These are phyloP conservation scores for Venturiaceae sp. DNA, from an alignment of 2,329 filamentous ascomycete genomes.

Conservation along the genomic window DNA sequence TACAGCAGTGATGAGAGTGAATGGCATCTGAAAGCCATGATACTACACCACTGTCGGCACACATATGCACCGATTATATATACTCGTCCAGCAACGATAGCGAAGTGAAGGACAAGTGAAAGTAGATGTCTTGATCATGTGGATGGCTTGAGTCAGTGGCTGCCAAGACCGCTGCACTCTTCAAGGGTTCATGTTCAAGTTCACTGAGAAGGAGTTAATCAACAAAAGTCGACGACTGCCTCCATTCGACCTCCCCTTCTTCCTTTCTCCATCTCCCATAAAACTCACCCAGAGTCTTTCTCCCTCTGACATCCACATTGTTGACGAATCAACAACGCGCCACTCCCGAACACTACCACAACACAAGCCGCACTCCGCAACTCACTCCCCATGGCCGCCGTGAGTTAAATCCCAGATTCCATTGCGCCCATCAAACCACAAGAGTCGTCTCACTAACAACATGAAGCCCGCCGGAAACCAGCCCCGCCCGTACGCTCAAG, in stretches of 20 bases:
- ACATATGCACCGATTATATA: no score
- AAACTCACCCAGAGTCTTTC: not conserved
- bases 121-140: not conserved
- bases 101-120: not conserved
- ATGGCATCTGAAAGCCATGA: no score
- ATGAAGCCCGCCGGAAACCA: conserved; percentile 39
- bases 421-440: not conserved
- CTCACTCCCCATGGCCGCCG: not conserved
- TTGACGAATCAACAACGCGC: not conserved
- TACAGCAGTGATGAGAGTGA: not conserved
- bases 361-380: not conserved
- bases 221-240: not conserved
- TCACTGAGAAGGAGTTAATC: not conserved
- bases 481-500: conserved; percentile 39
- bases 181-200: not conserved
- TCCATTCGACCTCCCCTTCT: not conserved
- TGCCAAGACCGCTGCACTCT: not conserved
- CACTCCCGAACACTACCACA: not conserved
- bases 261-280: not conserved
- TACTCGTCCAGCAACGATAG: not conserved
- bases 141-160: no score
- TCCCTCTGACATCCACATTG: not conserved
- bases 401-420: not conserved
- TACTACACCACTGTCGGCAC: no score
- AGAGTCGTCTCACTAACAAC: not conserved